Evolutionary conservation across 495 filamentous ascomycete genomes (phyloP).

Genomic region (Penicillium mononematosum): DNA sequence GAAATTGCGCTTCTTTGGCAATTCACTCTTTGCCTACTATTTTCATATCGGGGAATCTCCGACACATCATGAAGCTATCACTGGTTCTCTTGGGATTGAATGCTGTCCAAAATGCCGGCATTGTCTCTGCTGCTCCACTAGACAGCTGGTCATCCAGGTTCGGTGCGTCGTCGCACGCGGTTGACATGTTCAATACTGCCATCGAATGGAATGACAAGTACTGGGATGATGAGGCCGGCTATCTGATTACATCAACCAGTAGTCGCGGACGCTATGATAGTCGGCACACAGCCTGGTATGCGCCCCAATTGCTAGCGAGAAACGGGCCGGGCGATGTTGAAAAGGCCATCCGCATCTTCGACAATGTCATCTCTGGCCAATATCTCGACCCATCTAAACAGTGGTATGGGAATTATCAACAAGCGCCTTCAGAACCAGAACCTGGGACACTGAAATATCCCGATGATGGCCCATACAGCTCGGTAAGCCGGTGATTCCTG

Average conservation of each 20-base stretch:
- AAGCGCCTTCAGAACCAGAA: slow-evolving; percentile 39
- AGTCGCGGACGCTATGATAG: slow-evolving; percentile 29
- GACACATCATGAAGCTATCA: slow-evolving; percentile 2
- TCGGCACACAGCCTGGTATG: slow-evolving; percentile 41
- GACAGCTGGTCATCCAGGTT: slow-evolving; percentile 3
- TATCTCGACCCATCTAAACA: slow-evolving; percentile 34
- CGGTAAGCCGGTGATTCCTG: slow-evolving; percentile 7
- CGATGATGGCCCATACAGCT: slow-evolving; percentile 20
- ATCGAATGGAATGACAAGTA: slow-evolving; percentile 25
- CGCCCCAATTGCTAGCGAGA: slow-evolving; percentile 38
- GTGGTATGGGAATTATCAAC: slow-evolving; percentile 43
- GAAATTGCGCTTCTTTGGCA: neutral
- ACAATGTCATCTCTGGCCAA: slow-evolving; percentile 40
- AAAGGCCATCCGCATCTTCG: slow-evolving; percentile 37
- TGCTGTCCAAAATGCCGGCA: neutral
- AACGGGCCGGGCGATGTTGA: slow-evolving; percentile 36
- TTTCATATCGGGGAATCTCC: neutral
- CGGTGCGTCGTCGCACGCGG: slow-evolving; percentile 8
- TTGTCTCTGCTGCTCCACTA: neutral
- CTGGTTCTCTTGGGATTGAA: neutral
- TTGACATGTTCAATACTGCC: slow-evolving; percentile 23
- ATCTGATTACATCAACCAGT: slow-evolving; percentile 16
- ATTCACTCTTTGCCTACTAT: neutral
- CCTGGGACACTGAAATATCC: slow-evolving; percentile 37
- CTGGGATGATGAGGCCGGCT: slow-evolving; percentile 21